phyloP scores from a whole-genome alignment of 345 rosid genomes.

The Salix dunnii region DNA sequence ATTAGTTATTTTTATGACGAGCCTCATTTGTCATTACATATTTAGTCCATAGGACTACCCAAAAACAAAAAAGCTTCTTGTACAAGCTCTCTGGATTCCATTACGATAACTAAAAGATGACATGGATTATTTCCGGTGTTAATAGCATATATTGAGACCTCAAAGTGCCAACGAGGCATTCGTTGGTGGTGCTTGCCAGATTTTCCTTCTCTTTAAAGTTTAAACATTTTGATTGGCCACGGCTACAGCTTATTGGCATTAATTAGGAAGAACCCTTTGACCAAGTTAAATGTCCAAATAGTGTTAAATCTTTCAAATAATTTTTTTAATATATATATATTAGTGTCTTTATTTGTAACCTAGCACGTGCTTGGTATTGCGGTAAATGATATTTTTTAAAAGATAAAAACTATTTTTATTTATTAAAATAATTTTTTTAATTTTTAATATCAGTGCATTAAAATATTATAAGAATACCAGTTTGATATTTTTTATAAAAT shows the following conservation, averaged over 20 bases:
- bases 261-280: neutral
- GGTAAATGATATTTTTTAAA: no score
- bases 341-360: no score
- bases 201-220: neutral
- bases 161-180: neutral
- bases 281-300: no score
- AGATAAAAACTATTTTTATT: no score
- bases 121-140: neutral
- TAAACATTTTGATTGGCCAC: neutral
- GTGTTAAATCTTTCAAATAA: no score
- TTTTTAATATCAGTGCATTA: no score
- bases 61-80: neutral
- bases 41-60: neutral
- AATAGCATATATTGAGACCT: neutral
- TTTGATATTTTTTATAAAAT: no score
- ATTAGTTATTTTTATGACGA: neutral
- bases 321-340: no score
- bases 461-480: no score
- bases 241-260: neutral
- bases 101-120: neutral
- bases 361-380: no score
- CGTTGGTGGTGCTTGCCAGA: neutral
- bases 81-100: neutral
- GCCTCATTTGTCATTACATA: neutral
- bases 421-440: no score